Percentiles rank a stretch among this genome's conserved stretches.
Conservation (phyloP, 2,329 filamentous ascomycete genomes). For the Fusarium mundagurra region DNA sequence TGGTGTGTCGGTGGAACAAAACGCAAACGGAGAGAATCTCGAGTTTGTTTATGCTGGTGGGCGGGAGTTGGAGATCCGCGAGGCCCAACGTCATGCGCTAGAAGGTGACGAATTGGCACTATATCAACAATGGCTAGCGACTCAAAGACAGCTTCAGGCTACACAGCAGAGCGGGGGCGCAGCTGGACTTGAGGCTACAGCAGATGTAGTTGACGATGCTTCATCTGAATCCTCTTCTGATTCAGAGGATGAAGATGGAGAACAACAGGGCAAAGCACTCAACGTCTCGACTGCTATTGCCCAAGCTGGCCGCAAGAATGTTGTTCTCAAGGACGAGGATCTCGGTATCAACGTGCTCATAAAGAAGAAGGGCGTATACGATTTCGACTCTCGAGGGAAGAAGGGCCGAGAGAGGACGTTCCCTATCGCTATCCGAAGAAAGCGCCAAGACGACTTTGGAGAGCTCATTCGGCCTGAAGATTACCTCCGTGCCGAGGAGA, state of each 20-base stretch:
- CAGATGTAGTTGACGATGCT: constrained; percentile 82
- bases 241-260: constrained; percentile 87
- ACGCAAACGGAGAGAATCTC: constrained; percentile 63
- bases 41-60: constrained; percentile 75
- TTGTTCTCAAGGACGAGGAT: constrained; percentile 87
- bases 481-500: constrained; percentile 90
- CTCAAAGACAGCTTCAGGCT: constrained; percentile 86
- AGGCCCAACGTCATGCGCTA: constrained; percentile 71
- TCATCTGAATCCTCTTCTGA: constrained; percentile 87
- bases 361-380: constrained; percentile 88
- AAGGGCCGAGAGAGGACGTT: constrained; percentile 94
- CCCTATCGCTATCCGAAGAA: constrained; percentile 82
- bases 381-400: constrained; percentile 91
- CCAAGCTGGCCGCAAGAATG: constrained; percentile 85
- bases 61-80: constrained; percentile 67
- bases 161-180: constrained; percentile 77
- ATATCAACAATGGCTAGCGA: constrained; percentile 93
- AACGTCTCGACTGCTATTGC: constrained; percentile 88
- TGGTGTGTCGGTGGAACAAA: constrained; percentile 68
- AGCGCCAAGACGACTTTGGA: constrained; percentile 89
- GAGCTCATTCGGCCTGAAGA: constrained; percentile 95
- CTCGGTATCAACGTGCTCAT: constrained; percentile 91
- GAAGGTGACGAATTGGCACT: constrained; percentile 79
- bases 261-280: constrained; percentile 90
- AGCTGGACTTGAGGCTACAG: constrained; percentile 73